phyloP scores from a whole-genome alignment of 768 basidiomycete genomes.

The Lyophyllum semitale region DNA sequence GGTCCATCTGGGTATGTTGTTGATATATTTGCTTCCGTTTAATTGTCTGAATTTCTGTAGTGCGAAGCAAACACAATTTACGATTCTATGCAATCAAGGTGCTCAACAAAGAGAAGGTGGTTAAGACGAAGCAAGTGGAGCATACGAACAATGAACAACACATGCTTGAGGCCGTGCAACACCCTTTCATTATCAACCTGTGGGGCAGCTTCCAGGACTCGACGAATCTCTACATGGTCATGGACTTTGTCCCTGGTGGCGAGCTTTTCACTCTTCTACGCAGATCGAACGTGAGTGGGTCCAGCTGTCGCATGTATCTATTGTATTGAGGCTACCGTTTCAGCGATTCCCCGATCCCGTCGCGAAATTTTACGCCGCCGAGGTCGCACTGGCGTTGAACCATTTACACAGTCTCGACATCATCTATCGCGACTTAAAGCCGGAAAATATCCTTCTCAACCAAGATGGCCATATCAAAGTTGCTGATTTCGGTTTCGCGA shows the following conservation, averaged over 20 bases:
- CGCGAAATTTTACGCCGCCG: conserved; percentile 96
- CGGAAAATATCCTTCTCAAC: conserved; percentile 92
- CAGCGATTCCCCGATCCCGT: conserved; percentile 96
- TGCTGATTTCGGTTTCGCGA: conserved; percentile 96
- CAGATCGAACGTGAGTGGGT: conserved; percentile 74
- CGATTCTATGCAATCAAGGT: conserved; percentile 97
- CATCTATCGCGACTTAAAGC: conserved; percentile 97
- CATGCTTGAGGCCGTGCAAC: conserved; percentile 83
- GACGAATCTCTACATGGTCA: conserved; percentile 95
- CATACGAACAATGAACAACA: conserved; percentile 95
- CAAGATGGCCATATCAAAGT: conserved; percentile 97
- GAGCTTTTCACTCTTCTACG: conserved; percentile 94
- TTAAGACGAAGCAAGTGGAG: conserved; percentile 91
- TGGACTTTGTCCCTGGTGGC: conserved; percentile 96
- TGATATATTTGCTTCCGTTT: conserved; percentile 8
- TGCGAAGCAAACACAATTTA: conserved; percentile 90
- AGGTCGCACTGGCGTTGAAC: conserved; percentile 90
- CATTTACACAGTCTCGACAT: conserved; percentile 86
- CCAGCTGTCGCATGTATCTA: conserved; percentile 9
- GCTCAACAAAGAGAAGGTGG: conserved; percentile 89
- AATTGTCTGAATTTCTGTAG: conserved; percentile 36
- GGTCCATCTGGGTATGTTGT: conserved; percentile 77
- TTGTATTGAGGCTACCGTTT: conserved; percentile 15
- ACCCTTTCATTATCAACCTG: conserved; percentile 94
- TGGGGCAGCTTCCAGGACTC: conserved; percentile 96